phyloP scores from a whole-genome alignment of 164 flowering plant species.

The Aristolochia fimbriata region DNA sequence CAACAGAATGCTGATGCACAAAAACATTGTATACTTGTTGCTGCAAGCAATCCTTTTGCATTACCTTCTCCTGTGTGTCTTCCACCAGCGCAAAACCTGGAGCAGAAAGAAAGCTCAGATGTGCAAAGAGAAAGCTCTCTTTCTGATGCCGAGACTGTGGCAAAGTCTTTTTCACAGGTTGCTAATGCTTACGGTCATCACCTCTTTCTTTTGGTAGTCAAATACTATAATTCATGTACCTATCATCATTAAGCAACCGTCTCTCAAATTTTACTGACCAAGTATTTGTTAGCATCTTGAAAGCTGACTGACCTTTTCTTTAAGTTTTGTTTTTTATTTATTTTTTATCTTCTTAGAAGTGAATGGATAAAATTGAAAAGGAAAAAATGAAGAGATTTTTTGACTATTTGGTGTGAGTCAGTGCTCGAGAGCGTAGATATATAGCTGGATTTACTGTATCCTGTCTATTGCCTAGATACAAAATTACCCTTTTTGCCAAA shows the following conservation, averaged over 20 bases:
- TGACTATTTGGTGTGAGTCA: too few species aligned
- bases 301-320: neutral
- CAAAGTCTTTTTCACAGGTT: constrained; percentile 73
- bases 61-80: constrained; percentile 76
- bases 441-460: too few species aligned
- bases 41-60: constrained; percentile 86
- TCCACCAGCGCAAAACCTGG: constrained; percentile 42
- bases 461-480: too few species aligned
- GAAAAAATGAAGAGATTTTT: too few species aligned
- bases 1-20: constrained; percentile 49
- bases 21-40: constrained; percentile 82
- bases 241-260: too few species aligned
- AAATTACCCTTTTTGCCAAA: too few species aligned
- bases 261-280: too few species aligned
- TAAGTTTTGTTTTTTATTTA: neutral
- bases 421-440: too few species aligned
- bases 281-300: too few species aligned
- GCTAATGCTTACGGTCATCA: neutral
- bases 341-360: neutral
- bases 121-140: constrained; percentile 43
- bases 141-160: constrained; percentile 80
- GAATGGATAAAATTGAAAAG: too few species aligned
- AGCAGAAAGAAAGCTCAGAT: constrained; percentile 47
- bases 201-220: neutral
- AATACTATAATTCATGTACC: too few species aligned